Evolutionary conservation across 2,329 filamentous ascomycete species (phyloP).

Genomic region (Chaetomium sp.): DNA sequence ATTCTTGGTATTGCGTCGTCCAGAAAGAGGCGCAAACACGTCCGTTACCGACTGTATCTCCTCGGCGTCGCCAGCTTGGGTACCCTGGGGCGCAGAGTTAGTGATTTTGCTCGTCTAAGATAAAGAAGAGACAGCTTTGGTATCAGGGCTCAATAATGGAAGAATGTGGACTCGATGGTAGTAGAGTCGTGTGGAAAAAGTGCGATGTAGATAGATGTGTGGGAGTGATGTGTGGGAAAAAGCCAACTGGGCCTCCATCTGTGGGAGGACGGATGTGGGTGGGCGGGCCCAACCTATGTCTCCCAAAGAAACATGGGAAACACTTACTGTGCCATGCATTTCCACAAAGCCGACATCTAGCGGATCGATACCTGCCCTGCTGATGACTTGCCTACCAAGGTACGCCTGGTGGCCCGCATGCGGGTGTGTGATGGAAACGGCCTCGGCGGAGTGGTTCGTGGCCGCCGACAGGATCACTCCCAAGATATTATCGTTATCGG

Average conservation of each 20-base stretch:
- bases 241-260: too few relatives aligned
- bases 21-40: slow-evolving; percentile 51
- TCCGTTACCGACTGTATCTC: slow-evolving; percentile 78
- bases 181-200: too few relatives aligned
- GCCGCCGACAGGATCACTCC: slow-evolving; percentile 72
- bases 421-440: slow-evolving; percentile 81
- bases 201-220: too few relatives aligned
- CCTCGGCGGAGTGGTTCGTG: slow-evolving; percentile 81
- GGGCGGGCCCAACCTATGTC: too few relatives aligned
- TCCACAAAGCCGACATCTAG: slow-evolving; percentile 80
- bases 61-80: slow-evolving; percentile 78
- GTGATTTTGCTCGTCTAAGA: too few relatives aligned
- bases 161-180: too few relatives aligned
- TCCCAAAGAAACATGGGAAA: too few relatives aligned
- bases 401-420: slow-evolving; percentile 70
- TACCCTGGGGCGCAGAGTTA: slow-evolving; percentile 51
- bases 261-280: too few relatives aligned
- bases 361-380: slow-evolving; percentile 72
- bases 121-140: too few relatives aligned
- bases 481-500: slow-evolving; percentile 75
- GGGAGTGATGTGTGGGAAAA: too few relatives aligned
- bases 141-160: too few relatives aligned
- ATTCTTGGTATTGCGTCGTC: slow-evolving; percentile 46
- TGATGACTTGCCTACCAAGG: slow-evolving; percentile 69
- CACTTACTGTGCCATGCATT: slow-evolving; percentile 71